phyloP scores from a whole-genome alignment of 352 stramenopile genomes.

The Phytophthora palmivora region DNA sequence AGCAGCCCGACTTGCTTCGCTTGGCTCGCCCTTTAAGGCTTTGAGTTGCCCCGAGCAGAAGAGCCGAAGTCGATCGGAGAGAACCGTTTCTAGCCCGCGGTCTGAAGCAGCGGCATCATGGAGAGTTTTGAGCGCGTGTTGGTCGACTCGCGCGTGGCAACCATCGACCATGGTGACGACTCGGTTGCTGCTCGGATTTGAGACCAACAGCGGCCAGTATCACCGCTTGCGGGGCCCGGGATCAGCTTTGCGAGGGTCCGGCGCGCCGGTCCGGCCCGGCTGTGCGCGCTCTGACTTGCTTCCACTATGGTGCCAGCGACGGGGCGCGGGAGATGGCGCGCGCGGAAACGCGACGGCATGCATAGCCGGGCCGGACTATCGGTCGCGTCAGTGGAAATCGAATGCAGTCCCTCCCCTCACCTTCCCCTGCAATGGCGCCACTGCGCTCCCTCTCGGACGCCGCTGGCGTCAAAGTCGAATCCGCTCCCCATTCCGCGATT shows the following conservation, averaged over 20 bases:
- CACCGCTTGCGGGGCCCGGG: neutral
- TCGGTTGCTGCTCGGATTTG: neutral
- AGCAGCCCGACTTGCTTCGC: neutral
- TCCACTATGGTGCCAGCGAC: conserved; percentile 14
- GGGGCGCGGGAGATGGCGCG: conserved; percentile 17
- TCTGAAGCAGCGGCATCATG: neutral
- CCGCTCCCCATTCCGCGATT: conserved; percentile 45
- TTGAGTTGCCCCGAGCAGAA: conserved; percentile 29
- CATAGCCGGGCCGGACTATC: conserved; percentile 17
- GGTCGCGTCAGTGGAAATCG: conserved; percentile 35
- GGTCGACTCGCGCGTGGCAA: conserved; percentile 6
- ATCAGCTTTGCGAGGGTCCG: conserved; percentile 30
- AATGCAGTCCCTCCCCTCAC: conserved; percentile 36
- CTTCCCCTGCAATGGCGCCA: conserved; percentile 49
- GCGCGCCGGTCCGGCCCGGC: conserved; percentile 7
- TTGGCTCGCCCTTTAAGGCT: neutral
- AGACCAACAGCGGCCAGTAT: neutral
- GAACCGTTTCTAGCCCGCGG: conserved; percentile 18
- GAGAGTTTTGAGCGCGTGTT: too few species aligned
- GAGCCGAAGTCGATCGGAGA: conserved; percentile 15
- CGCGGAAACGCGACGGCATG: conserved; percentile 11
- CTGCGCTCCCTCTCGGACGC: conserved; percentile 29
- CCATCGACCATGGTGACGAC: neutral
- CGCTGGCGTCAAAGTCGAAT: conserved; percentile 40
- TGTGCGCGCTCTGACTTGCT: conserved; percentile 9